phyloP scores from a whole-genome alignment of 1,284 basidiomycete species.

The Ganoderma leucocontextum region DNA sequence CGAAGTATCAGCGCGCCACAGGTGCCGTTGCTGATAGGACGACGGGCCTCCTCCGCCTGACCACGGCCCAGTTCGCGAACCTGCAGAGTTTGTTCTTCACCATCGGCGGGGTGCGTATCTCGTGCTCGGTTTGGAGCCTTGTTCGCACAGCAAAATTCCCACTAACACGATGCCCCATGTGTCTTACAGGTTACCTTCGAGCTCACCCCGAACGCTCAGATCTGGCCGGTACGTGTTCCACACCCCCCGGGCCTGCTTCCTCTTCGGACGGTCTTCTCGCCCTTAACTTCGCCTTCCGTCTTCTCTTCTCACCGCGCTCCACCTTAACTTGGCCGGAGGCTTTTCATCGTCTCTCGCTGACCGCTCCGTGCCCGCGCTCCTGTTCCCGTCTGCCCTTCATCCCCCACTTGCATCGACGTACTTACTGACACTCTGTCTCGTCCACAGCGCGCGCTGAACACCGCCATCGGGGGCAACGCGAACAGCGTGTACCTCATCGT shows the following conservation, averaged over 20 bases:
- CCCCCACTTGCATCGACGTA: not conserved
- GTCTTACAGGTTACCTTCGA: conserved; percentile 43
- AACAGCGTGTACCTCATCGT: conserved; percentile 58
- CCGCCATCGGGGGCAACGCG: conserved; percentile 49
- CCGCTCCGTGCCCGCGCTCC: not conserved
- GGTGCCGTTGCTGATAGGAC: conserved; percentile 46
- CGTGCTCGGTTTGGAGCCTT: not conserved
- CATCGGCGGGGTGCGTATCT: conserved; percentile 46
- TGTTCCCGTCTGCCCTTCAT: not conserved
- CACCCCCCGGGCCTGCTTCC: conserved; percentile 23
- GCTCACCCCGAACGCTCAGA: conserved; percentile 57
- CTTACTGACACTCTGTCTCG: not conserved
- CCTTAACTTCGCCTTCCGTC: not conserved
- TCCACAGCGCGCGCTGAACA: conserved; percentile 46
- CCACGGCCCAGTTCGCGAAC: conserved; percentile 44
- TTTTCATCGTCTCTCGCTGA: not conserved
- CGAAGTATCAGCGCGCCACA: conserved; percentile 45
- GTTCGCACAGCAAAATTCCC: not conserved
- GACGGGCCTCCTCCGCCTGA: conserved; percentile 52
- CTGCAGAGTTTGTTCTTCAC: conserved; percentile 54
- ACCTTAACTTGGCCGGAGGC: not conserved
- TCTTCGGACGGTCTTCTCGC: not conserved
- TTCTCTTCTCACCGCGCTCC: not conserved
- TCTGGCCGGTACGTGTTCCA: conserved; percentile 51
- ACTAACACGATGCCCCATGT: conserved; percentile 10